A percentile compares a stretch with the other conserved stretches of the same genome.
phyloP scores from a whole-genome alignment of 371 early-diverging fungal genomes.

The Blakeslea trispora region DNA sequence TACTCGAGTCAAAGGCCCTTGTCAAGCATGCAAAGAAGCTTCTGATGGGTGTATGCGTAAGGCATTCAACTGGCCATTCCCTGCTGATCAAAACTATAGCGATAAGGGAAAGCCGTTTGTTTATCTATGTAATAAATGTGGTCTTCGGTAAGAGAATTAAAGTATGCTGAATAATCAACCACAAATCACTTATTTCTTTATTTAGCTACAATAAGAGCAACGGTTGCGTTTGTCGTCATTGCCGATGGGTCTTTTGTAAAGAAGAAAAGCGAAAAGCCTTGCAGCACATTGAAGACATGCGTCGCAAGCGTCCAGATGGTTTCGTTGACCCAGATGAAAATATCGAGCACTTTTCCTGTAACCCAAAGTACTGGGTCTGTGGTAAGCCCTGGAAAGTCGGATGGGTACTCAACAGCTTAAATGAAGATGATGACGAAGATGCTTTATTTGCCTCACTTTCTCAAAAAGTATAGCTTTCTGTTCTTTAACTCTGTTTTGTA shows the following conservation, averaged over 20 bases:
- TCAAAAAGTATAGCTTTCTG: not conserved
- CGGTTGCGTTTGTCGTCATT: constrained; percentile 47
- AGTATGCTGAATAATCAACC: constrained; percentile 6
- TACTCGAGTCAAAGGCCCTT: constrained; percentile 47
- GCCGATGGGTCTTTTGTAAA: constrained; percentile 55
- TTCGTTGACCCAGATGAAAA: constrained; percentile 43
- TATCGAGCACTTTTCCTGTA: constrained; percentile 48
- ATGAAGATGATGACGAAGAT: constrained; percentile 22
- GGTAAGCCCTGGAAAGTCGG: constrained; percentile 50
- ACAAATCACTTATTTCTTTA: constrained; percentile 5
- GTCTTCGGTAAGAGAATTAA: constrained; percentile 36
- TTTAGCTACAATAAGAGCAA: constrained; percentile 49
- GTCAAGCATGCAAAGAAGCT: constrained; percentile 48
- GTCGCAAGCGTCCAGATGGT: constrained; percentile 39
- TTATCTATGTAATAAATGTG: constrained; percentile 54
- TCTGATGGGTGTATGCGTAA: constrained; percentile 56
- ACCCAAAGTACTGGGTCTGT: constrained; percentile 51
- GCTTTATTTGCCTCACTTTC: not conserved
- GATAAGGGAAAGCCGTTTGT: constrained; percentile 51
- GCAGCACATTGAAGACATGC: constrained; percentile 46
- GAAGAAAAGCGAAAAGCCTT: constrained; percentile 53
- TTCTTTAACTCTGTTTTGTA: too few relatives aligned
- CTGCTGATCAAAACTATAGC: constrained; percentile 28
- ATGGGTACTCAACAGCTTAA: constrained; percentile 42
- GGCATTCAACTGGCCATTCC: constrained; percentile 53